Evolutionary conservation across 257 asterid species (phyloP).

Genomic region (Solanum pimpinellifolium): DNA sequence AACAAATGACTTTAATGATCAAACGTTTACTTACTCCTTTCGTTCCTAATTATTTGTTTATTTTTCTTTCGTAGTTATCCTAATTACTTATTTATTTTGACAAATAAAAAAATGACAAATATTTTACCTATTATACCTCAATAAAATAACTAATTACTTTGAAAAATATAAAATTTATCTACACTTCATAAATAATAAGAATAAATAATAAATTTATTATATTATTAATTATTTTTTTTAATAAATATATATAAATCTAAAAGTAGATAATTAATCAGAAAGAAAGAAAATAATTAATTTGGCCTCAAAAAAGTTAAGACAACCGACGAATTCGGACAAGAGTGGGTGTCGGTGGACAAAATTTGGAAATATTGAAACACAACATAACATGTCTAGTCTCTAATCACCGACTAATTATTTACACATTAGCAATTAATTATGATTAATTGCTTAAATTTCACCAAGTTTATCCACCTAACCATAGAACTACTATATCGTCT

Average conservation of each 20-base stretch:
- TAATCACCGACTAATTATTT: background rate
- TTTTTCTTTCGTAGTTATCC: rapidly evolving
- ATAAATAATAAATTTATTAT: too few species aligned
- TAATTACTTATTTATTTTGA: too few species aligned
- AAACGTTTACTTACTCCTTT: too few species aligned
- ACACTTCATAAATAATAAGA: too few species aligned
- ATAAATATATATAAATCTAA: too few species aligned
- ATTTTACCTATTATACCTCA: too few species aligned
- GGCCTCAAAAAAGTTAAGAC: background rate
- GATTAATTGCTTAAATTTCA: background rate
- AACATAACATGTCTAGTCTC: background rate
- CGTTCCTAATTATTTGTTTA: too few species aligned
- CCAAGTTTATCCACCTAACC: background rate
- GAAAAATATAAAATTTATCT: too few species aligned
- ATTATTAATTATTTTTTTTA: too few species aligned
- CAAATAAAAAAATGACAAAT: too few species aligned
- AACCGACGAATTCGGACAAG: background rate
- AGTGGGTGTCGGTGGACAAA: background rate
- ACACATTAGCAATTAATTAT: background rate
- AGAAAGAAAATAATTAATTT: background rate
- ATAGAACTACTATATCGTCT: background rate
- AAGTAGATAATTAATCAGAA: too few species aligned
- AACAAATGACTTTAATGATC: background rate
- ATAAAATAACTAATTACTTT: too few species aligned
- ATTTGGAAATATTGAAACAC: background rate